Evolutionary conservation across 495 filamentous ascomycete species (phyloP), one percentile per base, ranked within the genome.

Genomic region (Penicillium canescens): DNA sequence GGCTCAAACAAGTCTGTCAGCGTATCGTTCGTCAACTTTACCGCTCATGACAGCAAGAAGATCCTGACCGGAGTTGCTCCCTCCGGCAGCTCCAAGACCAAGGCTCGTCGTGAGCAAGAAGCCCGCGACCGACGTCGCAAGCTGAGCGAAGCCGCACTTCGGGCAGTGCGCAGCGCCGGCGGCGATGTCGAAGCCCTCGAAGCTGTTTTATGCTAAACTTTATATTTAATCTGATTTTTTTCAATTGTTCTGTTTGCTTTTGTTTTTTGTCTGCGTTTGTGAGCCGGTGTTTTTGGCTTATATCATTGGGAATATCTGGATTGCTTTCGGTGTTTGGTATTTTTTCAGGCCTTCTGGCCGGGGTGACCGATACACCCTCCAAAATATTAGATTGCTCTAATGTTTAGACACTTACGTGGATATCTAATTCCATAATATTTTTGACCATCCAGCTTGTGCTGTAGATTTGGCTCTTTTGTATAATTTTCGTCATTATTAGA

Each of bases 51-150:
- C 68, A 86, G 83, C 66, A 75, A 79, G 34, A 84, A 86, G 65
- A 90, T 98, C 18, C 80, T 98, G 65, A 90, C 83, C 13, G 93
- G 93, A 6, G 94, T 98, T 9, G 94, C 94, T 46, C 94, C 94
- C 12, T 89, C 84, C 45, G 94, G 94, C 34, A 90, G 85, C 59
- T 88, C 84, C 45, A 97, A 98, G 79, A 98, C 94, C 24, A 97
- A 96, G 65, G 91, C 91, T 42, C 73, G 92, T 38, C 74, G 94
- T 53, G 94, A 97, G 73, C 84, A 87, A 62, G 92, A 95, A 75
- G 91, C 91, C 10, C 75, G 77, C 42, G 94, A 98, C 66, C 84
- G 84, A 71, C 81, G 87, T 59, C 73, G 89, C 62, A 86, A 85
- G 73, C 64, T 96, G 56, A 86, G 83, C 56, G 84, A 92, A 66